phyloP scores from a whole-genome alignment of 2,329 filamentous ascomycete genomes.

The Blumeria graminis region DNA sequence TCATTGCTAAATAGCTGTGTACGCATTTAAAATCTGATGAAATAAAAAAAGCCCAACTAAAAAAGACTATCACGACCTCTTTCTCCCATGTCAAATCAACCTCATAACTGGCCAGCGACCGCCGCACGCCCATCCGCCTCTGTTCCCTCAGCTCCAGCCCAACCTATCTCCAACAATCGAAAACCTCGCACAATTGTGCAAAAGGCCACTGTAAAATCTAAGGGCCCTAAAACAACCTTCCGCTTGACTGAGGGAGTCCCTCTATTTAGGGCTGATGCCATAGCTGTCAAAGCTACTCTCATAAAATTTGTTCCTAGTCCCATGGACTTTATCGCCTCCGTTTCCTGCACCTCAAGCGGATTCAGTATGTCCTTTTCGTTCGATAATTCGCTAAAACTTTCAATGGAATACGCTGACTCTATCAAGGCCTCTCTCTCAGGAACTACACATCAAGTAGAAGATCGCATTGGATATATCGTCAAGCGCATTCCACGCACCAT shows the following conservation, averaged over 20 bases:
- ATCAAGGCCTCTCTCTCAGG: neutral
- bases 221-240: too few species aligned
- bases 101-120: neutral
- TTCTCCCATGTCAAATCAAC: too few species aligned
- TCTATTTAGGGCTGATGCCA: neutral
- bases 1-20: too few species aligned
- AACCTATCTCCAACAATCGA: neutral
- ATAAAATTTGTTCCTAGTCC: too few species aligned
- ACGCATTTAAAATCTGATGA: too few species aligned
- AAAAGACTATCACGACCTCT: too few species aligned
- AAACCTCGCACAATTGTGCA: too few species aligned
- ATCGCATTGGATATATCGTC: neutral
- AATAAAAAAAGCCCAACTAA: too few species aligned
- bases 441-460: neutral
- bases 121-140: neutral
- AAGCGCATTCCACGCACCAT: too few species aligned
- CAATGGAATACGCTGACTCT: neutral
- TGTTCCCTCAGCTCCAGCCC: neutral
- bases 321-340: too few species aligned
- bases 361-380: neutral
- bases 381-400: neutral
- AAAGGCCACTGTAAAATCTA: too few species aligned
- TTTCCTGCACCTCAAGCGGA: too few species aligned
- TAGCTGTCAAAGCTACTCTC: neutral
- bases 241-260: neutral